Base-by-base conservation (phyloP, 495 filamentous ascomycete species). In the Aspergillus homomorphus region DNA sequence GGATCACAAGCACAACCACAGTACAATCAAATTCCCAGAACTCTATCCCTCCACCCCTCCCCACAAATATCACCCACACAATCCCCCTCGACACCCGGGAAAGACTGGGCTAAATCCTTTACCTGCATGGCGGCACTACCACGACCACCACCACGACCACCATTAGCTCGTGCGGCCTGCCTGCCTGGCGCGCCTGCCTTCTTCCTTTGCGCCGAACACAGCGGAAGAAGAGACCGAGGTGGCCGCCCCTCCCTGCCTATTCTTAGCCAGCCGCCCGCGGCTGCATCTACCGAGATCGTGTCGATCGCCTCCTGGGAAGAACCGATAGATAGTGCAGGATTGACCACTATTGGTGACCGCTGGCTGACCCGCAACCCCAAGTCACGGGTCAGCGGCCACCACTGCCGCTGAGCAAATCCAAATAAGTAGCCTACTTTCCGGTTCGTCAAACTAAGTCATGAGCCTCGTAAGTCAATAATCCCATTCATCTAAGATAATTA, bases 71-170 rank as follows among this genome's bases (percentile, higher is more conserved):
- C 23, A 21, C 19, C 43, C 52, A 19, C 53, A 38, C 33, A 38
- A 12, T 38, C 33, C 33, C 3, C 4, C 10, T 14, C 33, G 33
- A n/a, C n/a, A n/a, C n/a, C n/a, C 6, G 33, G 33, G 33, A n/a
- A n/a, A n/a, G n/a, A n/a, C n/a, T n/a, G 43, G 54, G 54, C 45
- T 57, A 57, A 57, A 57, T 57, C 33, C 54, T 57, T 57, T 50
- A 26, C 54, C 54, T 57, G 18, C 33, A 38, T 12, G 33, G 4
- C 33, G 33, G 7, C 7, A 2, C 33, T 38, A 12, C 4, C 6
- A 38, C 26, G 4, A 28, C 26, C 26, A 38, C 33, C 7, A 2
- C 33, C 15, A 12, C 4, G 4, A 38, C 26, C 26, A 28, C 26
- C 26, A 38, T 12, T 12, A 38, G 33, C 33, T 38, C 12, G n/a